Conservation (phyloP, 306 rosid species). For the Abrus precatorius region DNA sequence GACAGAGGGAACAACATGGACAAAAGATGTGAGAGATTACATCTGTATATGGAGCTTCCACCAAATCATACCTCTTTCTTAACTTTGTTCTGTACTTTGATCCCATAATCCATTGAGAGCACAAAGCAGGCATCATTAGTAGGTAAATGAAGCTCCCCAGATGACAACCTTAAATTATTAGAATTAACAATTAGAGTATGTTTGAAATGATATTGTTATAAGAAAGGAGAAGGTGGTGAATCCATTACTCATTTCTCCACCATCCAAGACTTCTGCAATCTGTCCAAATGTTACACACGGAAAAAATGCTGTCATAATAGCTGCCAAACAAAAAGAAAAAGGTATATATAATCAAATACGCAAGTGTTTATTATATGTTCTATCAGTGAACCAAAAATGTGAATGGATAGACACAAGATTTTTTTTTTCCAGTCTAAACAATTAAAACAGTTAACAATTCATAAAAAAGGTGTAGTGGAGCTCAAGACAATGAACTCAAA, state of each 20-base stretch:
- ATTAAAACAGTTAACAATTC: neutral
- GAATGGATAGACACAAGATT: neutral
- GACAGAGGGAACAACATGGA: conserved; percentile 77
- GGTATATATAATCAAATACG: conserved; percentile 34
- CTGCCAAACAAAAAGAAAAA: conserved; percentile 51
- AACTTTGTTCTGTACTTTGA: conserved; percentile 66
- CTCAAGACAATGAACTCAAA: neutral
- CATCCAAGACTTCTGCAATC: conserved; percentile 74
- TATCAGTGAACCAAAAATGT: conserved; percentile 2
- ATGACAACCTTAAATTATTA: conserved; percentile 55
- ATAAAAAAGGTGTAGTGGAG: too few species aligned
- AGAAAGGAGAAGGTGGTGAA: neutral
- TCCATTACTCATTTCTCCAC: conserved; percentile 65
- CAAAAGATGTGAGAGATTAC: conserved; percentile 73
- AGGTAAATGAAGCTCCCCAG: conserved; percentile 71
- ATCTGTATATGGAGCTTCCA: conserved; percentile 73
- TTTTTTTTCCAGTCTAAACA: conserved; percentile 5
- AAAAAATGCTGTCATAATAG: conserved; percentile 67
- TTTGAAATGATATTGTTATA: neutral
- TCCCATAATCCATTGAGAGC: conserved; percentile 79
- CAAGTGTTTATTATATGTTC: neutral
- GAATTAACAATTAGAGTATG: neutral
- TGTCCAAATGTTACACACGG: conserved; percentile 79
- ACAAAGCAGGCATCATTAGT: conserved; percentile 78
- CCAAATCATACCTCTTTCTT: conserved; percentile 62